Evolutionary conservation across 192 early-diverging fungal genomes (phyloP), one percentile per base, ranked within the genome.

Genomic region (Backusella morwellensis): DNA sequence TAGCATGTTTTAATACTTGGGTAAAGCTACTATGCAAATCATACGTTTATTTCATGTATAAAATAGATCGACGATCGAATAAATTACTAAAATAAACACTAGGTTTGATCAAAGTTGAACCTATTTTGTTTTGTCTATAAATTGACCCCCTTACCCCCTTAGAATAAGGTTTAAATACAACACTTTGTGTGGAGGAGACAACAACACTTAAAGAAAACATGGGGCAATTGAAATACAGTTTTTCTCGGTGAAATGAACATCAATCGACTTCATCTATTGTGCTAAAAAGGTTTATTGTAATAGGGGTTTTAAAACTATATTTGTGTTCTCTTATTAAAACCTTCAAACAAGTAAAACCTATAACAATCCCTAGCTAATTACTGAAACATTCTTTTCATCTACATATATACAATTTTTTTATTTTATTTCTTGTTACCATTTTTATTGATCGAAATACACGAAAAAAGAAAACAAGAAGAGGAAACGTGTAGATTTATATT

Each of bases 241-340:
- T 50, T 50, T 50, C 47, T 50, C 4, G 15, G 19, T 50, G 47
- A 50, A 50, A n/a, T 19, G 15, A 17, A 6, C 19, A 50, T n/a
- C 47, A 50, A 50, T n/a, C 42, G 14, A 44, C 42, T 44, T 50
- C 47, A n/a, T 50, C 19, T 50, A n/a, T 7, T 50, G 47, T 50
- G 47, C 47, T 50, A 50, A 50, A 50, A 50, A 50, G 47, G 6
- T 21, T 50, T 50, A 50, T 50, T 19, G 5, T n/a, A 50, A 50
- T 63, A 63, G 56, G 56, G 56, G 56, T 63, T 63, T 63, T 63
- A 63, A 63, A 63, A 59, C 21, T 29, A 63, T 63, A 63, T 50
- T 50, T 50, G 47, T 29, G 56, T 8, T 63, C 56, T 29, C 21
- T 14, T 29, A 63, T 63, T 63, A 29, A 63, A 29, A 4, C 3